Evolutionary conservation across 1,284 basidiomycete species (phyloP).

Genomic region (Rhodotorula sp.): DNA sequence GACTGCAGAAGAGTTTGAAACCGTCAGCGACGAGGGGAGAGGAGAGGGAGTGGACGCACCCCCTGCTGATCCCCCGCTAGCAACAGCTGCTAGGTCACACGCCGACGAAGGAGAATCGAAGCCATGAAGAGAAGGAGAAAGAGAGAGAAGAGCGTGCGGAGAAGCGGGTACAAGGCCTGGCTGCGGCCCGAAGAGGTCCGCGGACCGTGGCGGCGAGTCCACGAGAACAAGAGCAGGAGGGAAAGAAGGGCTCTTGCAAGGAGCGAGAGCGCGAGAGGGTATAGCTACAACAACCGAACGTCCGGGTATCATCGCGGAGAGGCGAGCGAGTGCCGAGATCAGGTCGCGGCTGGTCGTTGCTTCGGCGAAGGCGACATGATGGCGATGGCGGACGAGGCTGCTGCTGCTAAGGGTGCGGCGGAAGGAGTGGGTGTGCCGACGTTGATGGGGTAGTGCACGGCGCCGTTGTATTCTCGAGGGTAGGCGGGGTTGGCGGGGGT

Average conservation of each 20-base stretch:
- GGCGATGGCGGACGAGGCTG: constrained; percentile 16
- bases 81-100: neutral
- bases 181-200: neutral
- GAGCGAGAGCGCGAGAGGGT: neutral
- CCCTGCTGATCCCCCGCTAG: neutral
- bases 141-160: neutral
- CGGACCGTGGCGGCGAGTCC: neutral
- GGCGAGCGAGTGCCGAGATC: neutral
- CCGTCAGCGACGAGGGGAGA: neutral
- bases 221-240: neutral
- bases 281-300: neutral
- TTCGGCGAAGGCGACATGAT: constrained; percentile 27
- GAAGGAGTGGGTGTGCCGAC: constrained; percentile 4
- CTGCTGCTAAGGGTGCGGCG: constrained; percentile 10
- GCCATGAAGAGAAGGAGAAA: neutral
- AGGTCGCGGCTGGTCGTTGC: constrained; percentile 8
- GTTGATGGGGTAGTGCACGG: constrained; percentile 37
- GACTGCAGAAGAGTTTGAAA: neutral
- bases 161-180: neutral
- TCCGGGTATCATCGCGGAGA: neutral
- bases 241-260: neutral
- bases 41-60: neutral
- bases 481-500: constrained; percentile 13
- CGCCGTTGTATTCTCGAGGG: constrained; percentile 38
- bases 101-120: neutral